These are phyloP conservation scores for Clarireedia paspali DNA, from an alignment of 2,329 filamentous ascomycete species.

Conservation along the genomic window DNA sequence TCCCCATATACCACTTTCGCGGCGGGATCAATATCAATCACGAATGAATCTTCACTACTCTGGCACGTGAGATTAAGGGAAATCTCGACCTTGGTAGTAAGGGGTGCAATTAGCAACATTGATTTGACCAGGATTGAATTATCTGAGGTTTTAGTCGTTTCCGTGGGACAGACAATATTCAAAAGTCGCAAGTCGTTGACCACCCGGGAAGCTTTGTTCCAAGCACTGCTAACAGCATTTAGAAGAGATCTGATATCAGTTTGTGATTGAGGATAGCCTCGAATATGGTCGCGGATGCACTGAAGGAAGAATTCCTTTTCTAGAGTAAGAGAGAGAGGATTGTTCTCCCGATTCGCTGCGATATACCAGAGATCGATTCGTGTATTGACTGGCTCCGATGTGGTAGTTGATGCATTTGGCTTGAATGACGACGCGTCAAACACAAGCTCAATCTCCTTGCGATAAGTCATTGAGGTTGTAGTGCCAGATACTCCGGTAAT, in stretches of 20 bases:
- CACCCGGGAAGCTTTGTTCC: constrained; percentile 56
- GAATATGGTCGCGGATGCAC: constrained; percentile 60
- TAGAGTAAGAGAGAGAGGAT: constrained; percentile 47
- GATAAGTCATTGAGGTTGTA: constrained; percentile 66
- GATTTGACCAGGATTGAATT: constrained; percentile 54
- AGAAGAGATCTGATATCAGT: constrained; percentile 53
- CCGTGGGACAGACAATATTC: constrained; percentile 56
- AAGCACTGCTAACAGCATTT: constrained; percentile 49
- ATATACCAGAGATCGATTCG: constrained; percentile 66
- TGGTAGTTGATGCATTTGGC: constrained; percentile 15
- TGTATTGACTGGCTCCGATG: constrained; percentile 33
- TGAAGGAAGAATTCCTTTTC: constrained; percentile 72
- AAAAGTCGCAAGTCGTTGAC: constrained; percentile 54
- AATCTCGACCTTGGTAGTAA: constrained; percentile 63
- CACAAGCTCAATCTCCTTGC: constrained; percentile 62
- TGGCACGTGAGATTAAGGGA: constrained; percentile 46
- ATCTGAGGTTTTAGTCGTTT: constrained; percentile 56
- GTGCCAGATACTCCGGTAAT: constrained; percentile 57
- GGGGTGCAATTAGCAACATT: constrained; percentile 52
- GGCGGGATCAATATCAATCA: constrained; percentile 44
- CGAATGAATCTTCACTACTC: constrained; percentile 40
- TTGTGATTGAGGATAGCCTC: constrained; percentile 49
- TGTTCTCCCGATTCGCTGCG: constrained; percentile 46
- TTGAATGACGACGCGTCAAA: constrained; percentile 61
- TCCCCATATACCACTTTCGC: constrained; percentile 70